Base-by-base conservation (phyloP, 176 grass and related monocot genomes). In the Alloteropsis semialata region DNA sequence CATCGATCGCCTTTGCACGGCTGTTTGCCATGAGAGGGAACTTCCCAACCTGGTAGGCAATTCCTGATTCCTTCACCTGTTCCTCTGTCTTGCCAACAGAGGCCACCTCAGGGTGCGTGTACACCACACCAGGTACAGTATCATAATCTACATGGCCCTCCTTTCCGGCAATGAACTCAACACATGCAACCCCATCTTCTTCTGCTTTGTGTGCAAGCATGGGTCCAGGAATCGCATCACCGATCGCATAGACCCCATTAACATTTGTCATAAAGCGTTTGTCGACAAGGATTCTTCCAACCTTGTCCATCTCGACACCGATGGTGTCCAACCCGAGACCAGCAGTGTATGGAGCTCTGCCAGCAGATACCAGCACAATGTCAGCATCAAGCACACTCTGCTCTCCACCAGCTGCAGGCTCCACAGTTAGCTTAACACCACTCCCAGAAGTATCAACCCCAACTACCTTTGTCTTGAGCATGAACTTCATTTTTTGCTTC, bases 121-220 rank as follows among this genome's bases (percentile, higher is more conserved):
- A 99, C 4, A 99, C 96, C 17, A 99, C 96, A 37, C 96, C 96
- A 11, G 96, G 96, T 16, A 99, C 96, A 21, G 82, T 66, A 32
- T 96, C 93, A 78, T 99, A 99, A 65, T 99, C 96, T 17, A 99
- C 96, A 71, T 99, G 96, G 2, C 96, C 96, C 82, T 96, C 96
- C 69, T 96, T 99, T 55, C 96, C 96, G 41, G 96, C 91, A 34
- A 99, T 93, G 59, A 94, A 90, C 83, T 99, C 96, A 1, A 94
- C 93, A 38, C 96, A 99, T 53, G 96, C 89, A 22, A 99, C 93
- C 17, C 96, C 96, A 80, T 99, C 96, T 75, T 99, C 96, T 90
- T 99, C 96, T 8, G 96, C 96, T 82, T 99, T 99, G 81, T 99
- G 96, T 34, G 96, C 96, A 88, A 99, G 93, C 96, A 99, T 99